Evolutionary conservation across 2,329 filamentous ascomycete species (phyloP), one percentile per base, ranked within the genome.

Genomic region (Xylariaceae sp.): DNA sequence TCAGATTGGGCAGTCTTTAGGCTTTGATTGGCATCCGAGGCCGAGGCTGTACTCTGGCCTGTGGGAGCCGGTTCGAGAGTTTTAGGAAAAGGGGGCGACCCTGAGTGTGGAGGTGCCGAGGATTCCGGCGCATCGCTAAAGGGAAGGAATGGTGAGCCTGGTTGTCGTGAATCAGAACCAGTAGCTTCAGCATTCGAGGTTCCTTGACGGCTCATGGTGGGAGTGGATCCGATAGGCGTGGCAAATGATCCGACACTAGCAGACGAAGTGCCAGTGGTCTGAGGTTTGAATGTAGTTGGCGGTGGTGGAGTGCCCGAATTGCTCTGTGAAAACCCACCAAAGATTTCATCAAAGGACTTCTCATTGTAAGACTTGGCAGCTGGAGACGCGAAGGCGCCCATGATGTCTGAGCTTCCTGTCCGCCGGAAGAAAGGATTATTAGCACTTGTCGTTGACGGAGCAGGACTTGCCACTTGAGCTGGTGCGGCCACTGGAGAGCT

Each of bases 381-480:
- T 12, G 78, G 74, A 11, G 78, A 73, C 31, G 73, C 67, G 55
- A 82, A 83, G 13, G 78, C 73, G 39, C 77, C 75, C 71, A 81
- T 78, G 53, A 83, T 78, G 58, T 84, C 79, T 38, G 81, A 77
- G 69, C 83, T 86, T 51, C 76, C 79, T 43, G 83, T 82, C 42
- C 83, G 77, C 65, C 90, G 86, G 76, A 97, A 97, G 77, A 99
- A 99, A 1, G 94, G 94, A 68, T 99, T 99, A 64, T 91, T 97
- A 61, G 81, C 89, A 68, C 87, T 93, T 42, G 84, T 76, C 2
- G 79, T 80, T 38, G 85, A 88, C 48, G 77, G 76, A 51, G 84
- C 79, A 40, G 91, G 90, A 69, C 89, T 95, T 50, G 78, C 80
- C 47, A 90, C 77, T 53, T 80, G 70, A 53, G 76, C 67, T 54